Evolutionary conservation across 2,329 filamentous ascomycete species (phyloP), one percentile per base, ranked within the genome.

Genomic region (Pseudonectria buxi): DNA sequence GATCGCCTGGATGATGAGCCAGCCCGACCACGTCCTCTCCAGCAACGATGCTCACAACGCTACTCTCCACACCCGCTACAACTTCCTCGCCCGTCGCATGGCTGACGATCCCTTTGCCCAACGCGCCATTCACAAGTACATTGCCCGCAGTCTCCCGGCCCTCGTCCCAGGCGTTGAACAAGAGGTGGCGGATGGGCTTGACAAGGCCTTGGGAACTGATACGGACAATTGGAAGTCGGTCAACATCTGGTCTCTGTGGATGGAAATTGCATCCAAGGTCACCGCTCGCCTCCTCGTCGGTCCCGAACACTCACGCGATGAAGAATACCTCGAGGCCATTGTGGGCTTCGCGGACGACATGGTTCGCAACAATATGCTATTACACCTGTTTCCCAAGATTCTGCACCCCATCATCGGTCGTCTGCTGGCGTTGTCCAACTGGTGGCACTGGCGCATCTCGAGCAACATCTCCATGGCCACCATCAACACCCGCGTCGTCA

Each of bases 301-400:
- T 11, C 39, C 46, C 1, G 50, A 47, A 7, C 33, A 58, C 28
- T 63, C 59, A 47, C 64, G 64, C 18, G 62, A 76, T 40, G 46
- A 60, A 15, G 53, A 56, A 6, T 72, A 72, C 37, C 54, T 76
- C 28, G 48, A 62, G n/a, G 56, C 61, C 35, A 69, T 71, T 46
- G 55, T 69, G 7, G 53, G 54, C 16, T 78, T 76, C 40, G 69
- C 72, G 24, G 63, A 69, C 39, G 64, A 65, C 32, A 64, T 75
- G 3, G 47, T 74, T 2, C 48, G 67, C 29, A 66, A 67, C 38
- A 59, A 59, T 38, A 57, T 69, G 30, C 41, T 71, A 12, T 56
- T 73, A n/a, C 59, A 58, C 42, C 53, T 72, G 37, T 55, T 71
- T 3, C 72, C 74, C 0, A 56, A 56, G 7, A 54, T 68, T 2